These are phyloP conservation scores for Sclerotinia subarctica DNA, from an alignment of 2,329 filamentous ascomycete genomes.

Conservation along the genomic window DNA sequence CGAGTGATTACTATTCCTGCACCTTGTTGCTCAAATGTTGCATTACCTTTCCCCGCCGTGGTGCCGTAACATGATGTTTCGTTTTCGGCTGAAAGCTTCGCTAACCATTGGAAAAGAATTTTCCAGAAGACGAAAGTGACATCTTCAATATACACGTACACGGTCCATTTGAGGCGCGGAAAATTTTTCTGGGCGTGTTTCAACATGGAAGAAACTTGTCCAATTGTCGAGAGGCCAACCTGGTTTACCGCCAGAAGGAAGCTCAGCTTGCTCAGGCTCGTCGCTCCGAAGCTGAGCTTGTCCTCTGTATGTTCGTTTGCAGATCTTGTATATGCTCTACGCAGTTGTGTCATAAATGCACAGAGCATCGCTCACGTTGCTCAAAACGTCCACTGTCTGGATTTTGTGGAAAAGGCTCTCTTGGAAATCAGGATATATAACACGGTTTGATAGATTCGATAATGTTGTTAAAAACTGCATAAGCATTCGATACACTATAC, in stretches of 20 bases:
- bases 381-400: slow-evolving; percentile 14
- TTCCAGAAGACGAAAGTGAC: slow-evolving; percentile 22
- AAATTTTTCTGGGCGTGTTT: slow-evolving; percentile 11
- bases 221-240: slow-evolving; percentile 23
- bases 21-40: slow-evolving; percentile 22
- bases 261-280: slow-evolving; percentile 11
- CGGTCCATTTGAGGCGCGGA: slow-evolving; percentile 21
- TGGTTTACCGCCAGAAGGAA: background rate
- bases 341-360: slow-evolving; percentile 13
- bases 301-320: slow-evolving; percentile 14
- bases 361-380: slow-evolving; percentile 17
- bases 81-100: slow-evolving; percentile 15
- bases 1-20: slow-evolving; percentile 21
- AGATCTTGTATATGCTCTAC: slow-evolving; percentile 11
- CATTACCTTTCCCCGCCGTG: slow-evolving; percentile 12
- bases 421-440: slow-evolving; percentile 10
- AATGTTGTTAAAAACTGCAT: slow-evolving; percentile 21
- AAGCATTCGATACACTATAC: slow-evolving; percentile 22
- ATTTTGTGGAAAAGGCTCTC: background rate
- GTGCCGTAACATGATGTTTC: slow-evolving; percentile 20
- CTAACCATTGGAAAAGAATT: slow-evolving; percentile 13
- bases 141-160: slow-evolving; percentile 26
- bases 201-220: slow-evolving; percentile 26
- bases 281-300: slow-evolving; percentile 21
- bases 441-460: background rate